These are phyloP conservation scores for Nakaseomyces sp. DNA, from an alignment of 1,139 yeast species.

Conservation along the genomic window DNA sequence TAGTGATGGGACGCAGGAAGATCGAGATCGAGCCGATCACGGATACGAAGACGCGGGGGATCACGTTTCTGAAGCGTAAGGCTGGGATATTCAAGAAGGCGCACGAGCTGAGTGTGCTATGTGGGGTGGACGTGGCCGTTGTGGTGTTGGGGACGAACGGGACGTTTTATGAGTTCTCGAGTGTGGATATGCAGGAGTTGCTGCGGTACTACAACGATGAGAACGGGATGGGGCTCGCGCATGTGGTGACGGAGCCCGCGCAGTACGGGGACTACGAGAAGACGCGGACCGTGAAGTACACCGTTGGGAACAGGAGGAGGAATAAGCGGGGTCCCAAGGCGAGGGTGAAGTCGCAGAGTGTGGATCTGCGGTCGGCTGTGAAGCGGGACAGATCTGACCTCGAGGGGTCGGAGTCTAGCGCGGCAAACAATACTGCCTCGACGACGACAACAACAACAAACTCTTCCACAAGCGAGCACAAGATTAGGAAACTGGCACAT, in stretches of 20 bases:
- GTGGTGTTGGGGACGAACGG: slow-evolving; percentile 78
- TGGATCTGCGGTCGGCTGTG: not conserved
- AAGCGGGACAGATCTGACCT: not conserved
- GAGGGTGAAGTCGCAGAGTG: slow-evolving; percentile 1
- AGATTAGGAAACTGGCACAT: not conserved
- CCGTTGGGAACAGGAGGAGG: slow-evolving; percentile 20
- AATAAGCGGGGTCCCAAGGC: slow-evolving; percentile 1
- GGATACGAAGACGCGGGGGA: slow-evolving; percentile 82
- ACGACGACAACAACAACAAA: too few relatives aligned
- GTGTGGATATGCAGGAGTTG: slow-evolving; percentile 58
- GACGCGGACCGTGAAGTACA: slow-evolving; percentile 23
- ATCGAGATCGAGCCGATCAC: slow-evolving; percentile 86
- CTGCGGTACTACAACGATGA: slow-evolving; percentile 42
- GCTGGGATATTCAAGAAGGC: slow-evolving; percentile 96
- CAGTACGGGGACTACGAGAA: slow-evolving; percentile 40
- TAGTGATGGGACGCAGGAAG: slow-evolving; percentile 89
- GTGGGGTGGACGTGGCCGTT: slow-evolving; percentile 89
- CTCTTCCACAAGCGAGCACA: too few relatives aligned
- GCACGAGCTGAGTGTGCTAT: slow-evolving; percentile 83
- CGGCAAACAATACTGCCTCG: too few relatives aligned
- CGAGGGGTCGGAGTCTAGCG: not conserved
- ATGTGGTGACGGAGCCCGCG: slow-evolving; percentile 54
- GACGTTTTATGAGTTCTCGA: slow-evolving; percentile 66
- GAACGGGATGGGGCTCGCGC: slow-evolving; percentile 32
- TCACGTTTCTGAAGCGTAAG: slow-evolving; percentile 86